Evolutionary conservation across 225 moss, liverwort and hornwort species (phyloP).

Genomic region (Physcomitrium patens): DNA sequence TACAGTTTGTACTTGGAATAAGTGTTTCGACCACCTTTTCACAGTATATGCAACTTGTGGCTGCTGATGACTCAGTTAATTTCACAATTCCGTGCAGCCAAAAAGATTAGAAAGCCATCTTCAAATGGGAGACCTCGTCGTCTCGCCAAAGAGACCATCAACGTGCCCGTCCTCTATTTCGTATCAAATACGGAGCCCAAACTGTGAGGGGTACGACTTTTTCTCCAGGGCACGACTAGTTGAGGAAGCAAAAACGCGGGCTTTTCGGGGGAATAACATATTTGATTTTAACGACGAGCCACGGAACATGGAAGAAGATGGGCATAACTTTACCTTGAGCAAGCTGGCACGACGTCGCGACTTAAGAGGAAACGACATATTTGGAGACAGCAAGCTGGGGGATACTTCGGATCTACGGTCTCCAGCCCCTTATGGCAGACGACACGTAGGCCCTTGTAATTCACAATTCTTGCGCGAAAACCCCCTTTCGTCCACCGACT

Average conservation of each 20-base stretch:
- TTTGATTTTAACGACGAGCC: constrained; percentile 54
- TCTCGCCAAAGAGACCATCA: constrained; percentile 18
- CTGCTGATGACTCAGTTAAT: constrained; percentile 1
- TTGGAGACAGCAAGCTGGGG: constrained; percentile 24
- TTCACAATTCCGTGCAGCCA: constrained; percentile 30
- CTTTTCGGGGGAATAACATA: constrained; percentile 50
- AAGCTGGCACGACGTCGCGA: constrained; percentile 47
- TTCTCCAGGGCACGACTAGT: constrained; percentile 36
- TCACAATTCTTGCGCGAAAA: constrained; percentile 6
- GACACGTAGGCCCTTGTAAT: constrained; percentile 27
- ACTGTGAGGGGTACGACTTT: constrained; percentile 21
- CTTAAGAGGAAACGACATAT: constrained; percentile 47
- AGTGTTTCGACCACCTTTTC: background rate
- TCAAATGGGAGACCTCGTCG: constrained; percentile 35
- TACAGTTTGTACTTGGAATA: background rate
- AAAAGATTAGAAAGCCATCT: constrained; percentile 46
- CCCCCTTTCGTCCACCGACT: constrained; percentile 9
- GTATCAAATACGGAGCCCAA: background rate
- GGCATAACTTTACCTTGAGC: constrained; percentile 34
- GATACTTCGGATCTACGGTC: background rate
- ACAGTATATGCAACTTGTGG: background rate
- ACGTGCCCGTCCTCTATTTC: constrained; percentile 29
- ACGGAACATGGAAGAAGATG: constrained; percentile 33
- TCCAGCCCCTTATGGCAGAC: constrained; percentile 26
- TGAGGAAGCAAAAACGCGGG: constrained; percentile 46